phyloP scores from a whole-genome alignment of 163 green algal species.

The Scenedesmus sp. region DNA sequence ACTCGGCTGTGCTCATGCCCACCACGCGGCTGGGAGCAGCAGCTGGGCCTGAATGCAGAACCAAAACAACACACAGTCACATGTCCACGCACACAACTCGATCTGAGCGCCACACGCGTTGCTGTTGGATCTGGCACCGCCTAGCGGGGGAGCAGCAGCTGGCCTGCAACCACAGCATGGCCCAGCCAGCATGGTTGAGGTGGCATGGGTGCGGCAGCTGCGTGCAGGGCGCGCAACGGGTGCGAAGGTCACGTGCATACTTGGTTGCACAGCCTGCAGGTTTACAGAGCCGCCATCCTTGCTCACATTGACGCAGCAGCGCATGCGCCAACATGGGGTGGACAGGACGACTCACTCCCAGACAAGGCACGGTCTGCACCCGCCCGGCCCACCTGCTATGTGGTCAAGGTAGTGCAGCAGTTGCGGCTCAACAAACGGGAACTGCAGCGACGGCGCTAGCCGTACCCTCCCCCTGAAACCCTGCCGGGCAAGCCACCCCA shows the following conservation, averaged over 20 bases:
- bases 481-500: conserved; percentile 25
- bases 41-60: not conserved
- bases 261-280: too few relatives aligned
- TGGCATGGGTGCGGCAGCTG: too few relatives aligned
- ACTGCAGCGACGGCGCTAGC: conserved; percentile 57
- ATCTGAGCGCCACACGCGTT: too few relatives aligned
- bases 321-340: not conserved
- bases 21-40: conserved; percentile 54
- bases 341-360: not conserved
- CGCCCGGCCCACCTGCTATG: conserved; percentile 16
- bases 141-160: too few relatives aligned
- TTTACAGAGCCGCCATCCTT: not conserved
- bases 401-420: conserved; percentile 49
- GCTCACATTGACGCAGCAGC: not conserved
- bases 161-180: not conserved
- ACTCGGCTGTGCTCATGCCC: conserved; percentile 55
- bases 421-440: conserved; percentile 60
- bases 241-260: too few relatives aligned
- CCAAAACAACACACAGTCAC: not conserved
- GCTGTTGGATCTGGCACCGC: too few relatives aligned
- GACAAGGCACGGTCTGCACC: not conserved
- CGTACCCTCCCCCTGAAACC: conserved; percentile 53
- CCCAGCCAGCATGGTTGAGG: too few relatives aligned
- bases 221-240: too few relatives aligned
- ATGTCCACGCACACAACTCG: too few relatives aligned